Evolutionary conservation across 768 basidiomycete species (phyloP), one percentile per base, ranked within the genome.

Genomic region (Holtermannia corniformis): DNA sequence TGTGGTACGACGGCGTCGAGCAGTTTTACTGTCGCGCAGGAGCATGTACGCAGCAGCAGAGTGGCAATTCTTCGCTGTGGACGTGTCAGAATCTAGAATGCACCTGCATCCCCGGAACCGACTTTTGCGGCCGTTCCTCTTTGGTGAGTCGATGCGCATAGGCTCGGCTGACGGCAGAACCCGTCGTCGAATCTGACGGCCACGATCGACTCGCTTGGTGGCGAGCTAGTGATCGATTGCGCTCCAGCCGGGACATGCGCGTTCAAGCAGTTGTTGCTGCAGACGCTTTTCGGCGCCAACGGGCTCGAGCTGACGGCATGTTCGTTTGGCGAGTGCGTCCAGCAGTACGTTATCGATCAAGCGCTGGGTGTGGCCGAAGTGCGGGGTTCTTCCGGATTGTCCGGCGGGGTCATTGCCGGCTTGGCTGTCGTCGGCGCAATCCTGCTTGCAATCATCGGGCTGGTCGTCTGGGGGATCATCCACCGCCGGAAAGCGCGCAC

Each of bases 391-490:
- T 74, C 76, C 3, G 72, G 78, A 16, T 79, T 95, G 7, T 78
- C 81, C 51, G 79, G 82, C 1, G 91, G 92, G 1, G 91, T 95
- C 21, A 87, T 95, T 53, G 91, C 86, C 28, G 92, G 92, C 12
- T 73, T 96, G 24, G 88, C 84, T 0, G 86, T 91, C 22, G 82
- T 95, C 7, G 86, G 89, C 4, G 78, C 72, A 0, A 64, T 95
- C 42, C 50, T 86, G 16, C 70, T 78, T 1, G 58, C 81, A 1
- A 80, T 83, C 0, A 70, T 91, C 2, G 69, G 74, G 0, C 71
- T 83, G n/a, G 64, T 95, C 5, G 54, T 77, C 2, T 75, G 83
- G 62, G 91, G 88, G 0, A 78, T 79, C 61, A 50, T 79, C 44
- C 68, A 70, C 16, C 87, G 87, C 64, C 75, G 80, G 27, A 76